Base-by-base conservation (phyloP, 108 stramenopile genomes). In the Skeletonema marinoi region DNA sequence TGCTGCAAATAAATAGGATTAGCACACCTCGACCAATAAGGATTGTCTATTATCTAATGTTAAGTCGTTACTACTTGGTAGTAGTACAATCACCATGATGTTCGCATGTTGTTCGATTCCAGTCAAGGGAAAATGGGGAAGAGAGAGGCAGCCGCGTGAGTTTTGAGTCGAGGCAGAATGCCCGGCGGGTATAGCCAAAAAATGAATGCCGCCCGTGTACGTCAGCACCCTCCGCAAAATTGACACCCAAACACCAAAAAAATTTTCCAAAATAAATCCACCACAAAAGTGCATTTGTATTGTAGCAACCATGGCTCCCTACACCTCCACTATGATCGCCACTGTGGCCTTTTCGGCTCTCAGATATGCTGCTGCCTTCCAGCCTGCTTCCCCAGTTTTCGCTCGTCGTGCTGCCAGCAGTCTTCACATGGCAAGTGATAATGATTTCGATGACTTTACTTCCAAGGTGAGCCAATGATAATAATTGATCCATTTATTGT, bases 391-490 rank as follows among this genome's bases (percentile, higher is more conserved):
- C n/a, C 69, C 80, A 58, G 58, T 79, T 11, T 81, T 87, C 64
- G 66, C 77, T 44, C 85, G 86, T 36, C 80, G 83, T 59, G 74
- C 68, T 42, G 66, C 74, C 39, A 36, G 79, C 17, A 29, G 58
- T 39, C 51, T 69, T 7, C 67, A 33, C 9, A 77, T 66, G 59
- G 88, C 86, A 33, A 90, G 89, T 66, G 94, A 95, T 81, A 88
- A 81, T 78, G 94, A 95, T 68, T 95, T 93, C 82, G 94, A 92
- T 61, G 88, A 90, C 61, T 95, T 92, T 74, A 86, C 90, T 17
- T 76, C 92, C 70, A 92, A 90, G 88, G 86, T 86, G 48, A 58
- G 85, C 70, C 16, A 46, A 56, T 60, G 59, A 46, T 46, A 50
- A 21, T 11, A 11, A 58, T 29, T 17, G 54, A 60, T 61, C 29